Conservation (phyloP, 805 yeast genomes). For the Sporopachydermia quercuum region DNA sequence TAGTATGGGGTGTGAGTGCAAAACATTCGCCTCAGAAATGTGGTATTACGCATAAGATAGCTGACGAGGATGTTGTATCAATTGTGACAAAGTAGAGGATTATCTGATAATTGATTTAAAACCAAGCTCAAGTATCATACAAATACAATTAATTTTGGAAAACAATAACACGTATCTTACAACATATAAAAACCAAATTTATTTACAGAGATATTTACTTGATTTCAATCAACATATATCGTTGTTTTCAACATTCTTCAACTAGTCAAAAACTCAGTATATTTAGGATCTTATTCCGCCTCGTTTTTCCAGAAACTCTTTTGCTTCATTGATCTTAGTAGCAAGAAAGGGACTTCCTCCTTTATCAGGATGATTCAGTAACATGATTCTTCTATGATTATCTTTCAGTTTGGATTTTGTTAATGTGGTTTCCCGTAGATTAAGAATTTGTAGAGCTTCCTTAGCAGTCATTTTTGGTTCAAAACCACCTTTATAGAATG, state of each 20-base stretch:
- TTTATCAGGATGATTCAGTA: conserved; percentile 76
- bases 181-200: too few species aligned
- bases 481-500: conserved; percentile 77
- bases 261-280: too few species aligned
- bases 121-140: neutral
- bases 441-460: conserved; percentile 79
- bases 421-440: conserved; percentile 30
- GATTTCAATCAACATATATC: too few species aligned
- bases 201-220: too few species aligned
- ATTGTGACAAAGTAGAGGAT: conserved; percentile 58
- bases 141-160: neutral
- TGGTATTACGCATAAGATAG: conserved; percentile 68
- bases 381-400: conserved; percentile 63
- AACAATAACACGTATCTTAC: conserved; percentile 1
- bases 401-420: conserved; percentile 35
- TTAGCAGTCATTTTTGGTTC: conserved; percentile 80
- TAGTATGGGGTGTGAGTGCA: conserved; percentile 93
- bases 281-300: conserved; percentile 14
- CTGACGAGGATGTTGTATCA: conserved; percentile 86
- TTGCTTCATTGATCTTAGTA: conserved; percentile 77
- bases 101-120: conserved; percentile 1
- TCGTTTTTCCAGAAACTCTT: conserved; percentile 61
- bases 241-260: too few species aligned
- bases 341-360: conserved; percentile 79
- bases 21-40: conserved; percentile 96